Conservation (phyloP, 176 grass and related monocot species). For the Oryza meyeriana region DNA sequence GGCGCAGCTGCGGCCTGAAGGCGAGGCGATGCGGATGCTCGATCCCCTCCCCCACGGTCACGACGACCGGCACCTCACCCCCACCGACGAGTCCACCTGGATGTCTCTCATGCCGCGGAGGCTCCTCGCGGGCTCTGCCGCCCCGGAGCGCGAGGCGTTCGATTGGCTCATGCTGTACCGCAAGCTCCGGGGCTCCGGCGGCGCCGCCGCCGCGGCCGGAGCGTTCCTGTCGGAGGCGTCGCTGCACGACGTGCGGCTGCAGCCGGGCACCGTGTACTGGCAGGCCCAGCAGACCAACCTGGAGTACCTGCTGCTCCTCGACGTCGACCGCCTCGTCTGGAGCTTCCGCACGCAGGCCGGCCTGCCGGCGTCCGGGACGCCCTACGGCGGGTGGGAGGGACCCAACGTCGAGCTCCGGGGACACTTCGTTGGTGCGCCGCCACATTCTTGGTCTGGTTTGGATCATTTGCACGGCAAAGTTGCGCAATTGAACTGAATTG, state of each 20-base stretch:
- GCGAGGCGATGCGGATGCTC: not conserved
- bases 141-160: constrained; percentile 39
- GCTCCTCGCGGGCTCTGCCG: not conserved
- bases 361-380: constrained; percentile 41
- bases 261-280: constrained; percentile 53
- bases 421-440: constrained; percentile 66
- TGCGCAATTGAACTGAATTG: constrained; percentile 3
- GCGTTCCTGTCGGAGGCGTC: constrained; percentile 56
- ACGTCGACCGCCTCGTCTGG: constrained; percentile 66
- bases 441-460: not conserved
- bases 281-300: constrained; percentile 79
- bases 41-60: constrained; percentile 7
- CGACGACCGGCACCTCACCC: constrained; percentile 48
- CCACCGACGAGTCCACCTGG: constrained; percentile 68
- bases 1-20: constrained; percentile 12
- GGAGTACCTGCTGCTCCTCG: constrained; percentile 78
- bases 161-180: constrained; percentile 80
- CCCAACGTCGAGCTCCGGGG: constrained; percentile 60
- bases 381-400: constrained; percentile 75
- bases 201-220: not conserved
- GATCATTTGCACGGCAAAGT: not conserved
- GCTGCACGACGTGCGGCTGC: constrained; percentile 65
- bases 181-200: constrained; percentile 26
- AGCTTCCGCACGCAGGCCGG: constrained; percentile 65
- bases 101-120: constrained; percentile 60